These are phyloP conservation scores for Colletotrichum sansevieriae DNA, from an alignment of 2,329 filamentous ascomycete genomes.

Conservation along the genomic window DNA sequence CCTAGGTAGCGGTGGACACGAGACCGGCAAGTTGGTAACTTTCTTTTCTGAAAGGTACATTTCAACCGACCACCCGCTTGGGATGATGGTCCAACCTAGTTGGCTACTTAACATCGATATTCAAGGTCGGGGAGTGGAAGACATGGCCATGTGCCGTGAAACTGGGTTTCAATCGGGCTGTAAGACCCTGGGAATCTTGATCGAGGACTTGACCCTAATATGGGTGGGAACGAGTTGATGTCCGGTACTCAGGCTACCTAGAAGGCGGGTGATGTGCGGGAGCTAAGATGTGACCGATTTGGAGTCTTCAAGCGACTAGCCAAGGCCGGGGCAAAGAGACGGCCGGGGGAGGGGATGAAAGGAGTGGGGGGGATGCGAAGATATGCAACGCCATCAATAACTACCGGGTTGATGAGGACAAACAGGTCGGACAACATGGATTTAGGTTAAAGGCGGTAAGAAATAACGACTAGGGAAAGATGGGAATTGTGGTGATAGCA, in stretches of 20 bases:
- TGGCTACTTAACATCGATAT: conserved; percentile 14
- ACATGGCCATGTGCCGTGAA: not conserved
- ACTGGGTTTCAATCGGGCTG: conserved; percentile 6
- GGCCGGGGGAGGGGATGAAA: not conserved
- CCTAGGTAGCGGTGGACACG: conserved; percentile 12
- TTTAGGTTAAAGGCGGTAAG: conserved; percentile 8
- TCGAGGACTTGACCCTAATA: not conserved
- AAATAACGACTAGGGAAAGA: not conserved
- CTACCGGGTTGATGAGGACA: not conserved
- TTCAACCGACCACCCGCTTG: conserved; percentile 31
- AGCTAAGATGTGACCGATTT: conserved; percentile 12
- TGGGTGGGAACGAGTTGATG: not conserved
- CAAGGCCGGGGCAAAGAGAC: conserved; percentile 11
- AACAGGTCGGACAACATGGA: not conserved
- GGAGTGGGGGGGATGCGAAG: not conserved
- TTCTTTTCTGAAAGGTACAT: conserved; percentile 5
- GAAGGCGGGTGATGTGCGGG: conserved; percentile 12
- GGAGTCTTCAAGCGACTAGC: conserved; percentile 24
- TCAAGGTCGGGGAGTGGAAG: not conserved
- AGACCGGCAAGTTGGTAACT: conserved; percentile 29
- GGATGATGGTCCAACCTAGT: conserved; percentile 25
- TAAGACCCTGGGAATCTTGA: conserved; percentile 1
- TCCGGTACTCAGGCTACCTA: not conserved
- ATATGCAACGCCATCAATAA: conserved; percentile 8
- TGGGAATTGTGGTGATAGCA: not conserved